These are phyloP conservation scores for Dactylellina drechsleri DNA, from an alignment of 2,329 filamentous ascomycete genomes.

Conservation along the genomic window DNA sequence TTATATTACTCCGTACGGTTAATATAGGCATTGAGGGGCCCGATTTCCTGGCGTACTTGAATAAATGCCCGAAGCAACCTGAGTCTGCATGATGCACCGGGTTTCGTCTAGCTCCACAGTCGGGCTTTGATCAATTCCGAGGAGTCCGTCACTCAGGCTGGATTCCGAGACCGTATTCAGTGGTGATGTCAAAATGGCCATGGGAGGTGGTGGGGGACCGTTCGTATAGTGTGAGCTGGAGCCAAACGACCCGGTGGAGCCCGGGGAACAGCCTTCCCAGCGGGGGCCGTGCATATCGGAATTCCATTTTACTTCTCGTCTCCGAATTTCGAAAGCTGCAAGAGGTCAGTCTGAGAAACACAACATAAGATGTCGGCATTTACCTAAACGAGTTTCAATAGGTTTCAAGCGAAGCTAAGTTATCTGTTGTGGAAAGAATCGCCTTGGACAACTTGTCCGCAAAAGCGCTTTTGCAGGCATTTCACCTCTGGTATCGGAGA, in stretches of 20 bases:
- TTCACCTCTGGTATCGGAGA: too few relatives aligned
- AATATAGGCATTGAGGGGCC: conserved; percentile 14
- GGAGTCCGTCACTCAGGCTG: too few relatives aligned
- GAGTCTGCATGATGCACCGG: conserved; percentile 14
- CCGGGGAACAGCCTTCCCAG: too few relatives aligned
- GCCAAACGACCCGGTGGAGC: not conserved
- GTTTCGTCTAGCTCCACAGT: conserved; percentile 26
- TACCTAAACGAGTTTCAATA: conserved; percentile 24
- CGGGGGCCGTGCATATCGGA: conserved; percentile 37
- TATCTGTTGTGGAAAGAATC: conserved; percentile 19
- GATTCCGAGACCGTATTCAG: too few relatives aligned
- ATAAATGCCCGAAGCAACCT: not conserved
- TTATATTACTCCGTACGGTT: conserved; percentile 18
- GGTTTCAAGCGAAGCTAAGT: conserved; percentile 7
- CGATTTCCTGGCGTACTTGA: not conserved
- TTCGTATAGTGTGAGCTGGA: too few relatives aligned
- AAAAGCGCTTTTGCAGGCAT: too few relatives aligned
- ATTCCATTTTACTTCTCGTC: conserved; percentile 41
- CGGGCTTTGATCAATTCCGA: too few relatives aligned
- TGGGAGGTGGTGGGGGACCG: too few relatives aligned
- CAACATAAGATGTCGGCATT: conserved; percentile 40
- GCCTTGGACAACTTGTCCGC: conserved; percentile 1
- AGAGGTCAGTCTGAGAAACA: conserved; percentile 47
- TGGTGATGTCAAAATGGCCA: too few relatives aligned
- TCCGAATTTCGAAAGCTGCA: conserved; percentile 51